These are phyloP conservation scores for Syzygium aromaticum DNA, from an alignment of 345 rosid genomes.

Conservation along the genomic window DNA sequence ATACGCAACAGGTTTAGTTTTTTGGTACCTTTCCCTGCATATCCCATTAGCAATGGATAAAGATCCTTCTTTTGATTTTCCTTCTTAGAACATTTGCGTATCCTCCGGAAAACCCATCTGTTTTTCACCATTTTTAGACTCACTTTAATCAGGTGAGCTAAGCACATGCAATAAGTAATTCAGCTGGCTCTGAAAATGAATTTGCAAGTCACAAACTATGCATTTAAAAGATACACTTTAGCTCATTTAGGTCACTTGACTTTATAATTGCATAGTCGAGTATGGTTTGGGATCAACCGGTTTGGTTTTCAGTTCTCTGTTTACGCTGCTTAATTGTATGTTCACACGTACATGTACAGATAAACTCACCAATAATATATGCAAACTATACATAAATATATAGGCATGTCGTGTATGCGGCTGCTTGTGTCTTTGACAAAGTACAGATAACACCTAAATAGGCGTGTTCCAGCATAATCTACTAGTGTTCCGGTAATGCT, in stretches of 20 bases:
- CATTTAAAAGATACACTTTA: neutral
- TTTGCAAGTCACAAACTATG: neutral
- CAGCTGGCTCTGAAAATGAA: neutral
- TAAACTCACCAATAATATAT: neutral
- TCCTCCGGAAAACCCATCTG: neutral
- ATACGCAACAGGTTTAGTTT: too few species aligned
- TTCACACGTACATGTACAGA: neutral
- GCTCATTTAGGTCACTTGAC: neutral
- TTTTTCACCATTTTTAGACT: neutral
- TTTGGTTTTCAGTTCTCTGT: neutral
- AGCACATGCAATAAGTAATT: neutral
- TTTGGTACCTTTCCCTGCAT: neutral
- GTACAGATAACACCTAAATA: neutral
- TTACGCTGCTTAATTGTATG: neutral
- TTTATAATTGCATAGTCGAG: neutral
- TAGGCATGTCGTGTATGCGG: fast-evolving
- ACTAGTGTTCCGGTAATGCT: neutral
- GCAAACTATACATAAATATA: neutral
- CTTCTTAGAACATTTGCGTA: neutral
- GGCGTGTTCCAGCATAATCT: neutral
- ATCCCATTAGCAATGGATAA: neutral
- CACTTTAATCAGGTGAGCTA: neutral
- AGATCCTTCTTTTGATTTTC: neutral
- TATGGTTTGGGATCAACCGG: neutral
- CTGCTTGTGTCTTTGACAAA: neutral